Evolutionary conservation across 495 filamentous ascomycete genomes (phyloP), one percentile per base, ranked within the genome.

Genomic region (Melanomma pulvis-pyrius): DNA sequence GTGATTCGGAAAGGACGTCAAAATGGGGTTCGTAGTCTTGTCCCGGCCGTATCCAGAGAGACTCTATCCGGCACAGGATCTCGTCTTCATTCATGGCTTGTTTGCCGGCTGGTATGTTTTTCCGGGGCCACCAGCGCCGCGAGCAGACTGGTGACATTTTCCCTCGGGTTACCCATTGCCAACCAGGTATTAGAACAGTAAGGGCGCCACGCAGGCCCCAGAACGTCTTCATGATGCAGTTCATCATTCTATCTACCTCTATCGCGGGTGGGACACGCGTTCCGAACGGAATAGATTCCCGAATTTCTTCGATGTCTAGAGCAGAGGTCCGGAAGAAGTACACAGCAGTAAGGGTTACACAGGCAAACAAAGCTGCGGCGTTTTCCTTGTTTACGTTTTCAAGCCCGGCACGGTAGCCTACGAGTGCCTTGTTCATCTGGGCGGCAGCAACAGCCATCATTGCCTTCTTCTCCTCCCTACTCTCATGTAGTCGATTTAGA

Each of bases 241-340:
- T 28, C 11, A 67, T 21, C 26, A 64, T 46, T 3, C 22, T 55
- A 26, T 68, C 60, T 8, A 59, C 36, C 8, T 36, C 17, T 21
- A 52, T 12, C 21, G n/a, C 7, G 17, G 59, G n/a, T 7, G 28
- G 32, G 1, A 28, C 34, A 6, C 28, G 30, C 29, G 46, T 57
- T 17, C 54, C 30, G 8, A n/a, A 11, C 49, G 56, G 56, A 15
- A 63, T 22, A 11, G 60, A 61, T 11, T 59, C 57, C 5, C 63
- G 60, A 8, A 56, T 46, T 21, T 69, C 67, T 47, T 68, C 55
- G n/a, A 55, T 49, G 25, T 73, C 71, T 3, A 67, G 28, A 9
- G 44, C 48, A 1, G 63, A 48, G 22, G 64, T 70, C 7, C 56
- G 59, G 66, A 70, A 73, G 28, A 70, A 53, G 47, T 66, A 73